Base-by-base conservation (phyloP, 805 yeast genomes). In the Sugiyamaella valdiviana region DNA sequence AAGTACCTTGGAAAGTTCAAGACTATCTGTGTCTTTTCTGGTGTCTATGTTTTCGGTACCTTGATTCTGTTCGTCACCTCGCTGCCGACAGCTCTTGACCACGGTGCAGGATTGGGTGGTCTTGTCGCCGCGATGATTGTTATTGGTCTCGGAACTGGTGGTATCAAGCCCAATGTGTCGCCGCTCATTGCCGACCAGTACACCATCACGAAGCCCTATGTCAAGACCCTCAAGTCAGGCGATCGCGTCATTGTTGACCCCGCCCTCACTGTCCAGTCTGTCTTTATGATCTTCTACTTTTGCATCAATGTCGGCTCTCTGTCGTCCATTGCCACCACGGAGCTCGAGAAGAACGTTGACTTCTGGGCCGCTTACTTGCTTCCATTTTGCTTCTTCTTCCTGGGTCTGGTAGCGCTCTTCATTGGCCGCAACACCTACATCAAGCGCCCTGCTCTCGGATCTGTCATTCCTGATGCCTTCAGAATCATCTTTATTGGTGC, bases 61-160 rank as follows among this genome's bases (percentile, higher is more conserved):
- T 70, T 83, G 48, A 69, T 85, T 48, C 70, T 85, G 44, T 80
- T 84, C 61, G 70, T 80, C 51, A 84, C 93, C 24, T 80, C 90
- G 6, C 65, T 84, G 46, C 90, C 89, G 21, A 69, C 75, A 15
- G 72, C 82, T 38, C 69, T 77, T 35, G 63, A 64, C 21, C 51
- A 50, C 36, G 53, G 54, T 16, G 76, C 79, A 23, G 78, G 85
- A 24, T 63, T 79, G 47, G 88, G 81, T 53, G 90, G 91, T 38
- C 78, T 79, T 50, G 62, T 77, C 44, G 70, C 72, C 39, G 74
- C 79, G 26, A 75, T 80, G 66, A 66, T 79, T 50, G 65, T 79
- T 46, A 77, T 85, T 58, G 91, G 91, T 56, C 57, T 83, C 36
- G 91, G 88, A 37, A 82, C 93, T 26, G 93, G 93, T 60, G 83